Evolutionary conservation across 169 alveolate genomes (phyloP).

Genomic region (Eimeria mitis): DNA sequence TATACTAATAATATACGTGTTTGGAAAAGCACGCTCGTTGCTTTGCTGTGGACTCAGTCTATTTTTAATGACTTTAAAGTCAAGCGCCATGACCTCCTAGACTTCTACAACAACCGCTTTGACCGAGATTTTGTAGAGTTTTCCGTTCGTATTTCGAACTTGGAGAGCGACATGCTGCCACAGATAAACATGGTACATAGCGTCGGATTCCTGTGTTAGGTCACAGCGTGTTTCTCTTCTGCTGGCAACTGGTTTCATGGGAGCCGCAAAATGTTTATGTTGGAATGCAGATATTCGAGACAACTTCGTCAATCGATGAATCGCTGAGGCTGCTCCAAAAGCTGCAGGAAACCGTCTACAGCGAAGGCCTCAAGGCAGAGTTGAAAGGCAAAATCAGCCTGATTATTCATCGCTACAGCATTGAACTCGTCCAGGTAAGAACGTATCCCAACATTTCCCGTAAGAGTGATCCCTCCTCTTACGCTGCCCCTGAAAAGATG

Average conservation of each 20-base stretch:
- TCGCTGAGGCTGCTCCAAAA: slow-evolving; percentile 93
- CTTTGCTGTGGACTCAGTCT: slow-evolving; percentile 11
- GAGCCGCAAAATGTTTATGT: background rate
- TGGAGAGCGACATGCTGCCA: slow-evolving; percentile 93
- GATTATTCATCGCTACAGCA: slow-evolving; percentile 95
- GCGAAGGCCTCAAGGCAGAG: slow-evolving; percentile 93
- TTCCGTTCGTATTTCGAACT: slow-evolving; percentile 92
- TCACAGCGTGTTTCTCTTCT: background rate
- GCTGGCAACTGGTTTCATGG: background rate
- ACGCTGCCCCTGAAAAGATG: background rate
- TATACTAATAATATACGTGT: background rate
- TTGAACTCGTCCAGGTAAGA: slow-evolving; percentile 89
- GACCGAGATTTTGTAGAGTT: slow-evolving; percentile 98
- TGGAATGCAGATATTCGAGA: slow-evolving; percentile 85
- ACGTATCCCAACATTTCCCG: background rate
- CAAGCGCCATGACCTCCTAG: slow-evolving; percentile 95
- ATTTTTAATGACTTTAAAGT: slow-evolving; percentile 89
- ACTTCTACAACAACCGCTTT: slow-evolving; percentile 95
- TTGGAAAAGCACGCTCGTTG: background rate
- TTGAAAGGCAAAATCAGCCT: slow-evolving; percentile 93
- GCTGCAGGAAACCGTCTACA: slow-evolving; percentile 93
- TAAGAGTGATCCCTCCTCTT: background rate
- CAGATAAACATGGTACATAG: slow-evolving; percentile 91
- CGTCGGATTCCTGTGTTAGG: background rate
- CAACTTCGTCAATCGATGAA: slow-evolving; percentile 92